Conservation (phyloP, 2,329 filamentous ascomycete genomes). For the Aspergillus carbonarius region DNA sequence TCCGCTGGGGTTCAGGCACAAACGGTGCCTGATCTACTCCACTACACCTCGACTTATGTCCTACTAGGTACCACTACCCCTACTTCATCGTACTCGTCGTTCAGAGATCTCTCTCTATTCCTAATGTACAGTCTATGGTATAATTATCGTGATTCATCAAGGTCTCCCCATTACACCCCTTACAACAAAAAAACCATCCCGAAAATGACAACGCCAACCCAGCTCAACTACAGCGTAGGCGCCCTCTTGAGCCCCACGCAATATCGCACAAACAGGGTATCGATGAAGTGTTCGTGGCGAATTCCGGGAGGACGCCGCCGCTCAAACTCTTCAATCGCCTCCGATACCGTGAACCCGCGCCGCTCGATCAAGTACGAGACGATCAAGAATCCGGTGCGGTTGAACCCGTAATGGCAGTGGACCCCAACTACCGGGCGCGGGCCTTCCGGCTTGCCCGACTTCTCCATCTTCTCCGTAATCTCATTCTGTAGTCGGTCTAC, state of each 20-base stretch:
- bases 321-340: constrained; percentile 78
- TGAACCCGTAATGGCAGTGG: constrained; percentile 96
- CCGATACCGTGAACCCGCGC: constrained; percentile 67
- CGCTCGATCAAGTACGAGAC: constrained; percentile 87
- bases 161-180: constrained; percentile 7
- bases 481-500: constrained; percentile 60
- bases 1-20: neutral
- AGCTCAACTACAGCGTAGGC: constrained; percentile 30
- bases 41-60: neutral
- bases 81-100: neutral
- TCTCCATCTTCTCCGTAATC: constrained; percentile 50
- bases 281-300: constrained; percentile 83
- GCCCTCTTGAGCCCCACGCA: constrained; percentile 51
- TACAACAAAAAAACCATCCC: constrained; percentile 6
- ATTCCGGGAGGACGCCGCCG: constrained; percentile 75
- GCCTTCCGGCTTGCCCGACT: constrained; percentile 40
- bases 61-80: neutral
- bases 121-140: constrained; percentile 23
- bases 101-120: neutral
- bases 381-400: constrained; percentile 88
- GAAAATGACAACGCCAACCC: constrained; percentile 17
- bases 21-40: neutral
- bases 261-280: constrained; percentile 79
- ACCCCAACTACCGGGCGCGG: constrained; percentile 66
- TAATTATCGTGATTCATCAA: constrained; percentile 26